These are phyloP conservation scores for Fusarium sp. DNA, from an alignment of 2,329 filamentous ascomycete genomes.

Conservation along the genomic window DNA sequence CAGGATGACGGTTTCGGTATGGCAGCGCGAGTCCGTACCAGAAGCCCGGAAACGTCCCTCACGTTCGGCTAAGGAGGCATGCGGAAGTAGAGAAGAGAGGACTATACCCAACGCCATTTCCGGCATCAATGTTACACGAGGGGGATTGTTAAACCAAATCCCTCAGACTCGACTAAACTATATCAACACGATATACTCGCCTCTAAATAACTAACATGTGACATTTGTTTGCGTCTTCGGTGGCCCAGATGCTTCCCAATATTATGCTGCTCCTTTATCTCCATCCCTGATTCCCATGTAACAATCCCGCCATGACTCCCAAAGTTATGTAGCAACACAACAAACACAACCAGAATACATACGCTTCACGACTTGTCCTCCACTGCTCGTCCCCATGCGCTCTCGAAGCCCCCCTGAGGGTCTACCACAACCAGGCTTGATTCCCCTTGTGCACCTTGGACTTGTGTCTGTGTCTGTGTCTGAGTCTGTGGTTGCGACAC, in stretches of 20 bases:
- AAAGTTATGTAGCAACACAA: conserved; percentile 22
- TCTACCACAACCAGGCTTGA: conserved; percentile 67
- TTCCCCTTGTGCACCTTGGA: conserved; percentile 44
- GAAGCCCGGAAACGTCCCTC: neutral
- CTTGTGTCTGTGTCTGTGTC: neutral
- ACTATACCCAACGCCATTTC: conserved; percentile 39
- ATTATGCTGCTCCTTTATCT: conserved; percentile 27
- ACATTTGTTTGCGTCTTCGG: conserved; percentile 29
- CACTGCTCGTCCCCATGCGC: conserved; percentile 73
- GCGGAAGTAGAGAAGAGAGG: conserved; percentile 3
- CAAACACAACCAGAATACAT: neutral
- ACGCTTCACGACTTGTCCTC: conserved; percentile 41
- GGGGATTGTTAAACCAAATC: neutral
- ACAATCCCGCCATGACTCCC: conserved; percentile 26
- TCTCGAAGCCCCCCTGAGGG: conserved; percentile 66
- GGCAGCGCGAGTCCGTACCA: neutral
- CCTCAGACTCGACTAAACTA: conserved; percentile 22
- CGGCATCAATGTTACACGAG: conserved; percentile 38
- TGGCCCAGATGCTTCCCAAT: conserved; percentile 29
- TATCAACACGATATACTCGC: neutral
- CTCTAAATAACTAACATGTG: conserved; percentile 18
- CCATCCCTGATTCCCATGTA: neutral
- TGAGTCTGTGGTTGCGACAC: conserved; percentile 27
- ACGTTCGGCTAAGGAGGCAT: neutral
- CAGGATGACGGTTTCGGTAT: neutral